phyloP scores from a whole-genome alignment of 116 monocot genomes.

The Cymodocea nodosa region DNA sequence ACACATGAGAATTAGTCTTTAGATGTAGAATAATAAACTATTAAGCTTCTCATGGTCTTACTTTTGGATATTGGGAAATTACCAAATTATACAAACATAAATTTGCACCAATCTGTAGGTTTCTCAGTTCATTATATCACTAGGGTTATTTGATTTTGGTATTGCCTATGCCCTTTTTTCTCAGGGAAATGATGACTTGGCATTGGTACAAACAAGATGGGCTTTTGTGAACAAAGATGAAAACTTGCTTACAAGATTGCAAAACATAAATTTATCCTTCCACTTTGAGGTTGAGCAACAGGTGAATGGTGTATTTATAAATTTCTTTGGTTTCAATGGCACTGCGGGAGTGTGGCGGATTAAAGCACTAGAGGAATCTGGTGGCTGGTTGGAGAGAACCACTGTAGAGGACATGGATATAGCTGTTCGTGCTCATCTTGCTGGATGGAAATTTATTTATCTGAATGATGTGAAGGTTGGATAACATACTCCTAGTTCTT shows the following conservation, averaged over 20 bases:
- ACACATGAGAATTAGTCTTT: not conserved
- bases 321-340: conserved; percentile 68
- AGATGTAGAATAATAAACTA: too few relatives aligned
- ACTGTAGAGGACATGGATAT: conserved; percentile 74
- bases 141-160: not conserved
- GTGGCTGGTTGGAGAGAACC: conserved; percentile 61
- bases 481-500: not conserved
- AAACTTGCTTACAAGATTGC: conserved; percentile 52
- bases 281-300: conserved; percentile 73
- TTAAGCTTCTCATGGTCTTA: too few relatives aligned
- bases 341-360: conserved; percentile 62
- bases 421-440: conserved; percentile 55
- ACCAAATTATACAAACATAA: too few relatives aligned
- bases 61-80: too few relatives aligned
- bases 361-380: conserved; percentile 49
- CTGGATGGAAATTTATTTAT: conserved; percentile 26
- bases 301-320: conserved; percentile 44
- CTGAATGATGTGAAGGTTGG: conserved; percentile 27
- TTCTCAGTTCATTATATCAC: too few relatives aligned
- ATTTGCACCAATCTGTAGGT: too few relatives aligned
- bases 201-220: conserved; percentile 59
- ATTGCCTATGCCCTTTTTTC: not conserved
- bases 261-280: conserved; percentile 51
- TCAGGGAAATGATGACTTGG: conserved; percentile 54
- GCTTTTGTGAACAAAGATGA: conserved; percentile 63